These are phyloP conservation scores for Hymenoscyphus scutula DNA, from an alignment of 2,329 filamentous ascomycete species.

Conservation along the genomic window DNA sequence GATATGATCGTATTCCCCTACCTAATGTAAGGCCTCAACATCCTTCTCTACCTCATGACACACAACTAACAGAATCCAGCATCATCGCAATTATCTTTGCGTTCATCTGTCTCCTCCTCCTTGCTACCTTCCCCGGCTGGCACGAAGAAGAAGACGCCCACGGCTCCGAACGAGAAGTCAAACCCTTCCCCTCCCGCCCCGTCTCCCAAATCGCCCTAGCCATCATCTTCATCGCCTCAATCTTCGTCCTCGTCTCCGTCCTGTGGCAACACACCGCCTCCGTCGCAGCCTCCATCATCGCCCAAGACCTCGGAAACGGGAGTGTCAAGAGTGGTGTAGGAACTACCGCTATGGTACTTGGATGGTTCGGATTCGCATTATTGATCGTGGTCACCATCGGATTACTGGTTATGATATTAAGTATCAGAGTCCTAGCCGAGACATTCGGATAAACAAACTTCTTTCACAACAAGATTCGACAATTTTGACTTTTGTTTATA, in stretches of 20 bases:
- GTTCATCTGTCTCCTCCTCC: constrained; percentile 90
- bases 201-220: constrained; percentile 91
- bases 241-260: constrained; percentile 71
- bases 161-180: constrained; percentile 85
- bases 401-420: constrained; percentile 92
- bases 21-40: constrained; percentile 65
- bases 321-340: constrained; percentile 84
- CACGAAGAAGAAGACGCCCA: constrained; percentile 82
- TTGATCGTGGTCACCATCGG: constrained; percentile 96
- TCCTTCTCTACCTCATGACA: constrained; percentile 3
- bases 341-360: constrained; percentile 93
- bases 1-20: constrained; percentile 98
- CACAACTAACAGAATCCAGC: constrained; percentile 43
- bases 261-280: constrained; percentile 95
- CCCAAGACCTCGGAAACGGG: constrained; percentile 88
- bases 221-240: constrained; percentile 78
- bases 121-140: constrained; percentile 97
- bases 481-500: too few relatives aligned
- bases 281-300: constrained; percentile 89
- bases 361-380: constrained; percentile 94
- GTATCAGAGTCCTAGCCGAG: constrained; percentile 75
- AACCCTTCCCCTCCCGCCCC: constrained; percentile 87
- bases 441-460: constrained; percentile 32
- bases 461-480: too few relatives aligned
- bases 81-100: constrained; percentile 98